A percentile compares a stretch with the other conserved stretches of the same genome.
phyloP scores from a whole-genome alignment of 192 early-diverging fungal species.

The Dispira parvispora region DNA sequence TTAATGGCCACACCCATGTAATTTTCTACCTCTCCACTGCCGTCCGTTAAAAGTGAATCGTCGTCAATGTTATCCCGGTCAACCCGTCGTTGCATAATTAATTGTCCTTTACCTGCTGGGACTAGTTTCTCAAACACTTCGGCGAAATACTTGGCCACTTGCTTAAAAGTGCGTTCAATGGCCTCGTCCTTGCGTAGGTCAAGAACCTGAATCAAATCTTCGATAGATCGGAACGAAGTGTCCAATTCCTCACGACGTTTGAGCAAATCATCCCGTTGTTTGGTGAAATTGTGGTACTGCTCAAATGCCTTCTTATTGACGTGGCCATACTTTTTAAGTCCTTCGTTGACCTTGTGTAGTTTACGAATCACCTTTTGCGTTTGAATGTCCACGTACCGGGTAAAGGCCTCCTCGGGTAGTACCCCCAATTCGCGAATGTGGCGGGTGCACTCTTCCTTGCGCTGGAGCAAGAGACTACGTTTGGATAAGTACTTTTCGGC shows the following conservation, averaged over 20 bases:
- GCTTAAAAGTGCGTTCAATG: slow-evolving; percentile 89
- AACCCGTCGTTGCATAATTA: slow-evolving; percentile 67
- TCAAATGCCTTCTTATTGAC: slow-evolving; percentile 99
- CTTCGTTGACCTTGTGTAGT: slow-evolving; percentile 68
- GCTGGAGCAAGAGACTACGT: slow-evolving; percentile 50
- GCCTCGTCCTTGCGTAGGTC: slow-evolving; percentile 96
- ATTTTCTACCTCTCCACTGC: slow-evolving; percentile 40
- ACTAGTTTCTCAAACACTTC: slow-evolving; percentile 84
- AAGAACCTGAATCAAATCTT: slow-evolving; percentile 70
- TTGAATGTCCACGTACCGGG: slow-evolving; percentile 12
- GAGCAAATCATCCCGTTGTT: slow-evolving; percentile 67
- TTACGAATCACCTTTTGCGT: slow-evolving; percentile 29
- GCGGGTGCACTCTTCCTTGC: slow-evolving; percentile 71
- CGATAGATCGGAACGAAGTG: slow-evolving; percentile 62
- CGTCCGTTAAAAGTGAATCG: slow-evolving; percentile 25
- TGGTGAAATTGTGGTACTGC: slow-evolving; percentile 87
- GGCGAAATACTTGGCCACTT: slow-evolving; percentile 74
- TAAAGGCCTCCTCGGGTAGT: slow-evolving; percentile 79
- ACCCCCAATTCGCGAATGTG: slow-evolving; percentile 92
- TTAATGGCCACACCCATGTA: slow-evolving; percentile 84
- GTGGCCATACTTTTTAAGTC: slow-evolving; percentile 74
- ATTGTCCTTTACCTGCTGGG: slow-evolving; percentile 61
- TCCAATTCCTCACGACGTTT: slow-evolving; percentile 80
- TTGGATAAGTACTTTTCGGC: slow-evolving; percentile 61
- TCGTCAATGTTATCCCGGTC: slow-evolving; percentile 28